A percentile compares a stretch with the other conserved stretches of the same genome.
Conservation (phyloP, 2,329 filamentous ascomycete species). For the Paracamarosporium sp. region DNA sequence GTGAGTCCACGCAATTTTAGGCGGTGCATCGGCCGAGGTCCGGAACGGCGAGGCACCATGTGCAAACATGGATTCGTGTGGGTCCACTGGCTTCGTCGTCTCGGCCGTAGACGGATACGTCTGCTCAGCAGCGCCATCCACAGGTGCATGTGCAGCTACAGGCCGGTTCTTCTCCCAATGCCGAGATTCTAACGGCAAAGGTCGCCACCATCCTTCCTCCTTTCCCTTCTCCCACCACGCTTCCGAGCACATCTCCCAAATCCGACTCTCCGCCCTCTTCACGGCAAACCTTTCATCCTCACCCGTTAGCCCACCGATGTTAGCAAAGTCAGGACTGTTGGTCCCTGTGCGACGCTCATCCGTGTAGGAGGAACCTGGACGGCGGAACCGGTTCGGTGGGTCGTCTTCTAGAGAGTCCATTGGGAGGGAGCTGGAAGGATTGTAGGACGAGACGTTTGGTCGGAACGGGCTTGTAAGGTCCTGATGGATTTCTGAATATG, state of each 20-base stretch:
- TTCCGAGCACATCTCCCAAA: slow-evolving; percentile 81
- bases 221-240: slow-evolving; percentile 72
- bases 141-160: not conserved
- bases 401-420: slow-evolving; percentile 58
- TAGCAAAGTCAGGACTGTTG: slow-evolving; percentile 66
- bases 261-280: slow-evolving; percentile 74
- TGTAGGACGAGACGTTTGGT: slow-evolving; percentile 76
- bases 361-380: slow-evolving; percentile 29
- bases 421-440: slow-evolving; percentile 46
- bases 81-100: no score
- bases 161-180: slow-evolving; percentile 65
- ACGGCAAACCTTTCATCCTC: slow-evolving; percentile 85
- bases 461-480: slow-evolving; percentile 78
- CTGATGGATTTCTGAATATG: slow-evolving; percentile 77
- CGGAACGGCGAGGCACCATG: slow-evolving; percentile 56
- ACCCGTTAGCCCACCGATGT: slow-evolving; percentile 73
- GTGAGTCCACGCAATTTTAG: slow-evolving; percentile 60
- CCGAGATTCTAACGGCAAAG: slow-evolving; percentile 67
- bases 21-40: slow-evolving; percentile 53
- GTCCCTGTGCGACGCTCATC: slow-evolving; percentile 32
- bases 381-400: slow-evolving; percentile 52
- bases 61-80: slow-evolving; percentile 46
- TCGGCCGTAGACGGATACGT: no score
- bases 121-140: not conserved
- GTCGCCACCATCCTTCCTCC: slow-evolving; percentile 71